Conservation (phyloP, 2,329 filamentous ascomycete species). For the Gaeumannomyces sp. region DNA sequence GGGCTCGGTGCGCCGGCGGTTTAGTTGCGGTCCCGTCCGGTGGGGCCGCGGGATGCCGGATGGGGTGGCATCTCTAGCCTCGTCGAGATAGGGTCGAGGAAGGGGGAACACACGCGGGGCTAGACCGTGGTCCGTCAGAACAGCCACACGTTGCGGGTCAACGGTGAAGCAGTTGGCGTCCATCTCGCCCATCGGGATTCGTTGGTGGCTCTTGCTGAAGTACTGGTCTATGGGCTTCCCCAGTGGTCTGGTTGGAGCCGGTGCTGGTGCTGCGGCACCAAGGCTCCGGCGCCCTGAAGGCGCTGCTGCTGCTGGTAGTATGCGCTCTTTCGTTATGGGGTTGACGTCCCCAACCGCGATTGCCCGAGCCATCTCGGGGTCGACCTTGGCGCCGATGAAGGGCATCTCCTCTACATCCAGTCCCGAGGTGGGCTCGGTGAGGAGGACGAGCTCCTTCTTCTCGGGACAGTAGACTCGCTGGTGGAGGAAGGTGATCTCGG, state of each 20-base stretch:
- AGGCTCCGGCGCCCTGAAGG: slow-evolving; percentile 19
- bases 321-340: slow-evolving; percentile 74
- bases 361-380: slow-evolving; percentile 60
- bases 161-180: slow-evolving; percentile 54
- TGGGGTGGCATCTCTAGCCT: slow-evolving; percentile 17
- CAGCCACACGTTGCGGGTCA: slow-evolving; percentile 41
- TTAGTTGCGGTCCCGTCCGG: slow-evolving; percentile 28
- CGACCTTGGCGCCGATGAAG: slow-evolving; percentile 72
- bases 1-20: slow-evolving; percentile 48
- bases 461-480: slow-evolving; percentile 89
- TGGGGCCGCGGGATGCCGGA: slow-evolving; percentile 23
- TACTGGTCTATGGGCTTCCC: slow-evolving; percentile 49
- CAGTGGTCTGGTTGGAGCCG: slow-evolving; percentile 22
- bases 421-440: slow-evolving; percentile 60
- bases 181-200: slow-evolving; percentile 57
- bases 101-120: slow-evolving; percentile 53
- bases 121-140: slow-evolving; percentile 41
- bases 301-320: slow-evolving; percentile 31
- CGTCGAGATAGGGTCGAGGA: slow-evolving; percentile 49
- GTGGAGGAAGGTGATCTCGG: slow-evolving; percentile 87
- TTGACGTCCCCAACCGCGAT: slow-evolving; percentile 80
- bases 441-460: slow-evolving; percentile 63
- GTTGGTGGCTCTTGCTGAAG: slow-evolving; percentile 43
- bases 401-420: slow-evolving; percentile 64
- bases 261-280: slow-evolving; percentile 10